phyloP scores from a whole-genome alignment of 805 yeast genomes.

The Pichia rugopelliculosa region DNA sequence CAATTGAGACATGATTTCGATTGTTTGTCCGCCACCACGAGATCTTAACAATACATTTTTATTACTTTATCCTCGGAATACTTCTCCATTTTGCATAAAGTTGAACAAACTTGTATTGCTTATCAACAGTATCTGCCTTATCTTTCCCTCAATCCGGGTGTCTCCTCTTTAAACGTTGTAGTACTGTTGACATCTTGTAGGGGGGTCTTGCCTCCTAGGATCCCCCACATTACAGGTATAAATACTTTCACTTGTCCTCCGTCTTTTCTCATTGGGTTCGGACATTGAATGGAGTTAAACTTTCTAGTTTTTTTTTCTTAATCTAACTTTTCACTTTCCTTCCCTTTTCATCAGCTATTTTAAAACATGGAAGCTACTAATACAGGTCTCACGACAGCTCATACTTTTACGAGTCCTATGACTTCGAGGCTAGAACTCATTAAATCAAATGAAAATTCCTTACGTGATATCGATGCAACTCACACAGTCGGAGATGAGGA shows the following conservation, averaged over 20 bases:
- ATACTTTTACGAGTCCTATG: constrained; percentile 12
- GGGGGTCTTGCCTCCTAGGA: too few relatives aligned
- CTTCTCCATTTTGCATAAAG: neutral
- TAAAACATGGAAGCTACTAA: neutral
- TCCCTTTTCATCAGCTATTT: neutral
- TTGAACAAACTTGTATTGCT: neutral
- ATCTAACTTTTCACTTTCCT: neutral
- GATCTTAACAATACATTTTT: too few relatives aligned
- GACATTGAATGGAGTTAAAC: too few relatives aligned
- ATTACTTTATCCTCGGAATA: neutral
- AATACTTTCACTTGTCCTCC: neutral
- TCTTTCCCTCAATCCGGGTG: neutral
- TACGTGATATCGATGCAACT: constrained; percentile 25
- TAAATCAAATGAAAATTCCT: constrained; percentile 18
- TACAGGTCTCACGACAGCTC: constrained; percentile 4
- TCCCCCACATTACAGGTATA: neutral
- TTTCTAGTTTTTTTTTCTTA: neutral
- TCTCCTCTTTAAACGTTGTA: neutral
- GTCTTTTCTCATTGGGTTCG: too few relatives aligned
- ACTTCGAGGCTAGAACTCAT: constrained; percentile 16
- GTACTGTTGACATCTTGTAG: too few relatives aligned
- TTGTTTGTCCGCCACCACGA: neutral
- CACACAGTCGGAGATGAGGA: constrained; percentile 25
- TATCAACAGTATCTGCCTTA: neutral
- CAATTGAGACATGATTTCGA: neutral